Conservation (phyloP, 1,139 yeast genomes). For the Pichia sp. region DNA sequence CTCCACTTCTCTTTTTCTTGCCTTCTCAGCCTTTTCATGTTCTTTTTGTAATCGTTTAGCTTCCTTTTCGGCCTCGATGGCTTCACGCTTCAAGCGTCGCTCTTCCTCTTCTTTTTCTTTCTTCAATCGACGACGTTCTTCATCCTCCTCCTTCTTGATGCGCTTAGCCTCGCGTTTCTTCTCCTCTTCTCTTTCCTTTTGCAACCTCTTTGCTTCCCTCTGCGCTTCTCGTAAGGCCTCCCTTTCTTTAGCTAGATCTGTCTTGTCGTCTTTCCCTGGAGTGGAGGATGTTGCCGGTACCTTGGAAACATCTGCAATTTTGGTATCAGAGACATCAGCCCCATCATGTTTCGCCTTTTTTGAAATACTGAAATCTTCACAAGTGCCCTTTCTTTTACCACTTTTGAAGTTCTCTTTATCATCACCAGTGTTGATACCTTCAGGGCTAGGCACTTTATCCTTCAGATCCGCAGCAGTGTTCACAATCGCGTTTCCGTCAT, state of each 20-base stretch:
- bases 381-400: too few relatives aligned
- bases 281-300: too few relatives aligned
- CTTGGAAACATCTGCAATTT: too few relatives aligned
- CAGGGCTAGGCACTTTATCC: too few relatives aligned
- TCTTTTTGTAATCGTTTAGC: slow-evolving; percentile 26
- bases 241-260: slow-evolving; percentile 8
- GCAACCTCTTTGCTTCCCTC: slow-evolving; percentile 8
- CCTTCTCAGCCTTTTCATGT: slow-evolving; percentile 29
- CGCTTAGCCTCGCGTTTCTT: slow-evolving; percentile 10
- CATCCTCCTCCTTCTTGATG: slow-evolving; percentile 14
- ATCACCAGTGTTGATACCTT: too few relatives aligned
- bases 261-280: not conserved
- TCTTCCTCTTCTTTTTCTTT: slow-evolving; percentile 25
- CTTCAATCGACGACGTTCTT: slow-evolving; percentile 24
- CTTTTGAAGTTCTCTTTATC: too few relatives aligned
- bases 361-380: too few relatives aligned
- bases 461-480: too few relatives aligned
- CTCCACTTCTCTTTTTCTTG: slow-evolving; percentile 25
- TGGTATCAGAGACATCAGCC: too few relatives aligned
- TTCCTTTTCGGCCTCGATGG: slow-evolving; percentile 21
- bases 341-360: too few relatives aligned
- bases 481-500: too few relatives aligned
- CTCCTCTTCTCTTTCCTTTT: slow-evolving; percentile 11
- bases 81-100: slow-evolving; percentile 22
- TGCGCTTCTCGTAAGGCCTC: slow-evolving; percentile 12